Percentiles rank a stretch among this genome's conserved stretches.
Evolutionary conservation across 768 basidiomycete genomes (phyloP).

Genomic region (Sarcodon aspratus): DNA sequence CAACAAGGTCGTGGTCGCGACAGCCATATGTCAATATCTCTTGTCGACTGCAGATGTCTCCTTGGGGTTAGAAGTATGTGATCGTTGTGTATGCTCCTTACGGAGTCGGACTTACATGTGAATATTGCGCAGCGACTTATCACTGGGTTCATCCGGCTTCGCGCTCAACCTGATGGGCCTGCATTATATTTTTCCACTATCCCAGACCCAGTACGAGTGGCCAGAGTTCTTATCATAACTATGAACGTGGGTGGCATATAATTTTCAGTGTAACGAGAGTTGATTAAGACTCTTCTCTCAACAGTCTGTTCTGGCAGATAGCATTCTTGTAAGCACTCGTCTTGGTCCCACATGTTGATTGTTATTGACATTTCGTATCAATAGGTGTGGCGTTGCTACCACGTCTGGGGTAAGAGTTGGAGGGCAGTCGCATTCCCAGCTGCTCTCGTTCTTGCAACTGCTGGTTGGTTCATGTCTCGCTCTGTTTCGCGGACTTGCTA

Average conservation of each 20-base stretch:
- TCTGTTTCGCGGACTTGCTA: not conserved
- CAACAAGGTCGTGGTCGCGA: slow-evolving; percentile 13
- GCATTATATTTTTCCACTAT: slow-evolving; percentile 21
- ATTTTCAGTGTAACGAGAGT: not conserved
- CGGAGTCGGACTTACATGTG: not conserved
- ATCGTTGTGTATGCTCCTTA: not conserved
- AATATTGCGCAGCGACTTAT: slow-evolving; percentile 16
- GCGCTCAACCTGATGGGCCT: slow-evolving; percentile 17
- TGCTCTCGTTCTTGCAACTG: slow-evolving; percentile 19
- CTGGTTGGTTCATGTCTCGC: slow-evolving; percentile 10
- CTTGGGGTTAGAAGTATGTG: slow-evolving; percentile 13
- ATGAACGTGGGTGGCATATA: slow-evolving; percentile 11
- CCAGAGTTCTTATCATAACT: slow-evolving; percentile 22
- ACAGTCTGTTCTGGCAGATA: slow-evolving; percentile 20
- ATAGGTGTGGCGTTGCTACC: slow-evolving; percentile 21
- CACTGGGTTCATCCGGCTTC: slow-evolving; percentile 20
- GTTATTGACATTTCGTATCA: not conserved
- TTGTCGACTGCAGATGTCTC: slow-evolving; percentile 24
- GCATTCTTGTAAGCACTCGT: slow-evolving; percentile 15
- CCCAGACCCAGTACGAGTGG: slow-evolving; percentile 22
- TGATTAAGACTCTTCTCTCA: not conserved
- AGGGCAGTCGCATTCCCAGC: slow-evolving; percentile 17
- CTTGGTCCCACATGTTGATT: not conserved
- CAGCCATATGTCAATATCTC: slow-evolving; percentile 18
- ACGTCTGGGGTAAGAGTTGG: slow-evolving; percentile 22